These are phyloP conservation scores for Phycomyces blakesleeanus DNA, from an alignment of 192 early-diverging fungal genomes.

Conservation along the genomic window DNA sequence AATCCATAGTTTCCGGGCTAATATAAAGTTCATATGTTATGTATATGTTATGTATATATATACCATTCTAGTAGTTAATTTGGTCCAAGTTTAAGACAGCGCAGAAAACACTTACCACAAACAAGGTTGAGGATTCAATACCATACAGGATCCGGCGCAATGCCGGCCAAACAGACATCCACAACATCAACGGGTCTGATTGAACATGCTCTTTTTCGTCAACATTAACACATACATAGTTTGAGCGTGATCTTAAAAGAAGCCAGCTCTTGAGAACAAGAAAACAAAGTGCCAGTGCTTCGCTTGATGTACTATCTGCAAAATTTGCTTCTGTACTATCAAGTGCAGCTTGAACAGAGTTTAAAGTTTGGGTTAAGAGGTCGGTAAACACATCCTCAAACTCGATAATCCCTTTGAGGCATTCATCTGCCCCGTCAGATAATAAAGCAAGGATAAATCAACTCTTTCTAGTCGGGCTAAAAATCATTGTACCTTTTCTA, in stretches of 20 bases:
- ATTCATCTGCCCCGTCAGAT: slow-evolving; percentile 5
- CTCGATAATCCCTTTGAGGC: slow-evolving; percentile 25
- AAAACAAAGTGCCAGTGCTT: slow-evolving; percentile 36
- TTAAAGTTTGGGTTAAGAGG: slow-evolving; percentile 31
- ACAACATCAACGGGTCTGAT: slow-evolving; percentile 12
- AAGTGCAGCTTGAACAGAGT: slow-evolving; percentile 30
- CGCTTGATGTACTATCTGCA: slow-evolving; percentile 32
- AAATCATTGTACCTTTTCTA: too few relatives aligned
- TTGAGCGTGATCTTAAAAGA: slow-evolving; percentile 23
- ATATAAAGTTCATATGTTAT: too few relatives aligned
- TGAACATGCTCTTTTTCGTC: neutral
- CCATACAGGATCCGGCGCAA: slow-evolving; percentile 11
- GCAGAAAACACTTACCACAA: slow-evolving; percentile 1
- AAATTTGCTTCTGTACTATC: slow-evolving; percentile 32
- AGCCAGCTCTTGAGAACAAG: slow-evolving; percentile 41
- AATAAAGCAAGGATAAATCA: slow-evolving; percentile 40
- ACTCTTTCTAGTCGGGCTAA: too few relatives aligned
- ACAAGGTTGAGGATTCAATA: slow-evolving; percentile 13
- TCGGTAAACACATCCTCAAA: slow-evolving; percentile 37
- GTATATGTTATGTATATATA: too few relatives aligned
- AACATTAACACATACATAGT: neutral
- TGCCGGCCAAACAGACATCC: slow-evolving; percentile 25
- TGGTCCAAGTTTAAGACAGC: too few relatives aligned
- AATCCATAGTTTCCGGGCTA: slow-evolving; percentile 25
- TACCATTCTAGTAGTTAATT: too few relatives aligned